A percentile compares a stretch with the other conserved stretches of the same genome.
Evolutionary conservation across 2,329 filamentous ascomycete species (phyloP).

Genomic region (Fusarium sp.): DNA sequence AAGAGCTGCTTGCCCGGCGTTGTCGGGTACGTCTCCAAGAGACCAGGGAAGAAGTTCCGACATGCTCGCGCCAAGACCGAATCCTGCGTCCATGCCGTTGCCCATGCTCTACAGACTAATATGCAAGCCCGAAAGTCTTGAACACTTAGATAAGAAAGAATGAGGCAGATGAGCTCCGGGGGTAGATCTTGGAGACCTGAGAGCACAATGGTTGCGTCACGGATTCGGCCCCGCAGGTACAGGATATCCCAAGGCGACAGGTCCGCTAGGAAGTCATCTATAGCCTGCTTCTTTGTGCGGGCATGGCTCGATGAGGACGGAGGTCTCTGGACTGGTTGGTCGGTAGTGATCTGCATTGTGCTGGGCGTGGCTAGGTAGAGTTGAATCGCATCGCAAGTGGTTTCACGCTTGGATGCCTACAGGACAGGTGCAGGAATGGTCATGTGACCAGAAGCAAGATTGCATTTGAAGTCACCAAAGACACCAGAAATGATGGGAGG

Average conservation of each 20-base stretch:
- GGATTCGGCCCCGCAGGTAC: conserved; percentile 37
- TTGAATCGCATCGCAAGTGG: background rate
- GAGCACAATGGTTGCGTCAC: conserved; percentile 23
- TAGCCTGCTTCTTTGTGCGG: conserved; percentile 8
- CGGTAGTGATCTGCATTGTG: background rate
- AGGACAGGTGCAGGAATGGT: background rate
- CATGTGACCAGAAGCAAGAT: conserved; percentile 3
- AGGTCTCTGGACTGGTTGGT: background rate
- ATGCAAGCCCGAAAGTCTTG: conserved; percentile 41
- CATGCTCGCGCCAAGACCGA: conserved; percentile 34
- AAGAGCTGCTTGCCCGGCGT: conserved; percentile 18
- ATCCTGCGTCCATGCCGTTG: conserved; percentile 36
- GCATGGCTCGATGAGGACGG: background rate
- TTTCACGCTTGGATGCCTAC: background rate
- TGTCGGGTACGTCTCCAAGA: conserved; percentile 31
- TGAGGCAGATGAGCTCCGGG: conserved; percentile 39
- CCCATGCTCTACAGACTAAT: conserved; percentile 43
- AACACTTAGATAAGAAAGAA: conserved; percentile 36
- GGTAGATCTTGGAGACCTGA: conserved; percentile 43
- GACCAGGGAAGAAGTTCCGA: conserved; percentile 42
- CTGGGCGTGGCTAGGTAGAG: background rate
- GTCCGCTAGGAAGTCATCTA: conserved; percentile 38
- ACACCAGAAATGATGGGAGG: background rate
- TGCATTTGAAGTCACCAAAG: background rate
- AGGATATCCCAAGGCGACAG: conserved; percentile 44